These are phyloP conservation scores for Stevia rebaudiana DNA, from an alignment of 140 eudicot genomes.

Conservation along the genomic window DNA sequence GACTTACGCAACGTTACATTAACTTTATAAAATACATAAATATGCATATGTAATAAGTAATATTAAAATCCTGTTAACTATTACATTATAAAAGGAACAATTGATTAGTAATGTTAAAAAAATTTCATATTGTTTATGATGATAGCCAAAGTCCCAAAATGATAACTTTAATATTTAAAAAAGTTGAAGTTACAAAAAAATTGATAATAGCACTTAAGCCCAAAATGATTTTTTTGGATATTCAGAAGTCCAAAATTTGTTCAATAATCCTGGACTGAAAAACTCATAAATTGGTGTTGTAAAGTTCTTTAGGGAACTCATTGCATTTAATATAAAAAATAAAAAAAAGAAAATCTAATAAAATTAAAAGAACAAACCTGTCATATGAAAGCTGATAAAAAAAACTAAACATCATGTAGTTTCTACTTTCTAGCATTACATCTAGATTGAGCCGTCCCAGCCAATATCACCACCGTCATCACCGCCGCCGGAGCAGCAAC, in stretches of 20 bases:
- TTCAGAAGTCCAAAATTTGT: too few species aligned
- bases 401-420: constrained; percentile 18
- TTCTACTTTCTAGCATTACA: constrained; percentile 27
- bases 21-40: not conserved
- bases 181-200: too few species aligned
- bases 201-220: too few species aligned
- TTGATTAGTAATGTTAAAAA: not conserved
- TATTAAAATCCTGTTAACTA: not conserved
- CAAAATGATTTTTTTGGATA: too few species aligned
- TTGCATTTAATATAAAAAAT: constrained; percentile 1
- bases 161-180: not conserved
- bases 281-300: not conserved
- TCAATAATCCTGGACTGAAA: not conserved
- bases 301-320: constrained; percentile 7
- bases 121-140: not conserved
- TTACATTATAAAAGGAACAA: not conserved
- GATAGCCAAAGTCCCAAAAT: not conserved
- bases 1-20: not conserved
- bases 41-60: not conserved
- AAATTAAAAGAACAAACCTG: constrained; percentile 30
- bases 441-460: constrained; percentile 39
- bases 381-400: constrained; percentile 35
- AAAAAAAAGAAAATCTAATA: not conserved
- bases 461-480: constrained; percentile 32
- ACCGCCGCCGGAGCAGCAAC: constrained; percentile 11